Base-by-base conservation (phyloP, 2,329 filamentous ascomycete species). In the Akanthomyces uredinophilus region DNA sequence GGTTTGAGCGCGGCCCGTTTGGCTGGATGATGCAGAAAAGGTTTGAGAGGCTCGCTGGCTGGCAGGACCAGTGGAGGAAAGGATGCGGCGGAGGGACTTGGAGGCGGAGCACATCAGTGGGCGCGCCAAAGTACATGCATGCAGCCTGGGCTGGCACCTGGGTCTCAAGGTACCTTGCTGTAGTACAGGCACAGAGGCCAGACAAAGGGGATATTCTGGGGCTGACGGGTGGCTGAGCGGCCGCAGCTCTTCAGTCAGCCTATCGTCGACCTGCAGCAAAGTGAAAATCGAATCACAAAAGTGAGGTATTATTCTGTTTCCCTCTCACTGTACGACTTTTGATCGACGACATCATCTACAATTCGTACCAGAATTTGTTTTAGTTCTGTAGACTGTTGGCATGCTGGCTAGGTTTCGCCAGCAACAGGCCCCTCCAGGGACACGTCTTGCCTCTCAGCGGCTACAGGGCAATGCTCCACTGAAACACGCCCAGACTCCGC, bases 1-100 rank as follows among this genome's bases (percentile, higher is more conserved):
- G 27, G 57, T 46, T 60, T 60, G 27, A 20, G 37, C 24, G 47
- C 4, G 8, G 43, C 22, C 46, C 27, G 32, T 50, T 56, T 44
- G 39, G 16, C 37, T 60, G 46, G 47, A 27, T 59, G 56, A 51
- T 59, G 57, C 39, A 44, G 57, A 32, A 41, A 46, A 39, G 39
- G 47, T 60, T 60, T 52, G 57, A 46, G 47, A 41, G 51, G 51
- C 51, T 32, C 10, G 27, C 16, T 44, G 32, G 44, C 22, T 50
- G 16, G 52, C 20, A 50, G 49, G 46, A 56, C 52, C 37, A 20
- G 52, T 29, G 35, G 14, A 61, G 50, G 14, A 43, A 32, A 35
- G 47, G 44, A 18, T 18, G 32, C 14, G 37, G 14, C 44, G 44
- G 39, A 13, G 35, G 29, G 39, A 27, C 46, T 32, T 32, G 27